Evolutionary conservation across 371 early-diverging fungal species (phyloP).

Genomic region (Mucor racemosus): DNA sequence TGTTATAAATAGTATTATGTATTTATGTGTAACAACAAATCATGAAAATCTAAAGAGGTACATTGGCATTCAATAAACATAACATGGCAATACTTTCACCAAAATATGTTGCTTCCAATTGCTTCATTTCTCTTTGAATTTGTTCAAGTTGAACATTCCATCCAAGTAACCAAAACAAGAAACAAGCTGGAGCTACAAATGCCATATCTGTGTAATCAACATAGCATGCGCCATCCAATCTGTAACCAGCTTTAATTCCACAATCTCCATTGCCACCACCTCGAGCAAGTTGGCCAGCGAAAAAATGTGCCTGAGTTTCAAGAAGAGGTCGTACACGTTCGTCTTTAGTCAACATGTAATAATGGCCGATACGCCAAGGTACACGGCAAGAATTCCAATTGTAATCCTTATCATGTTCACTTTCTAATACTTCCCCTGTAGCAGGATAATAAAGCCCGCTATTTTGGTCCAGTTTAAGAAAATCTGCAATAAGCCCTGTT

Average conservation of each 20-base stretch:
- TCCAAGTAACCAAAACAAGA: slow-evolving; percentile 61
- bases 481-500: slow-evolving; percentile 67
- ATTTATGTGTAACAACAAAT: slow-evolving; percentile 9
- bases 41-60: slow-evolving; percentile 30
- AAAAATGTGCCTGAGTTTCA: slow-evolving; percentile 62
- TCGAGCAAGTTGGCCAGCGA: slow-evolving; percentile 48
- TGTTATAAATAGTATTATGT: slow-evolving; percentile 2
- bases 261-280: slow-evolving; percentile 41
- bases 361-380: slow-evolving; percentile 67
- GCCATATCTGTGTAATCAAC: slow-evolving; percentile 66
- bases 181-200: slow-evolving; percentile 64
- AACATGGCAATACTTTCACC: slow-evolving; percentile 68
- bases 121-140: slow-evolving; percentile 54
- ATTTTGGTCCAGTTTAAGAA: slow-evolving; percentile 49
- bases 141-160: slow-evolving; percentile 49
- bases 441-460: slow-evolving; percentile 53
- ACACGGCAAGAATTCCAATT: slow-evolving; percentile 65
- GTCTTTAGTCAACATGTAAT: slow-evolving; percentile 62
- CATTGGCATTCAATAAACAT: slow-evolving; percentile 57
- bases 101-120: slow-evolving; percentile 63
- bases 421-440: slow-evolving; percentile 53
- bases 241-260: slow-evolving; percentile 62
- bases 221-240: slow-evolving; percentile 55
- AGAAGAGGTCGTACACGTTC: slow-evolving; percentile 54
- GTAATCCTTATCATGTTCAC: slow-evolving; percentile 54